Evolutionary conservation across 139 green algal species (phyloP).

Genomic region (Yamagishiella unicocca): DNA sequence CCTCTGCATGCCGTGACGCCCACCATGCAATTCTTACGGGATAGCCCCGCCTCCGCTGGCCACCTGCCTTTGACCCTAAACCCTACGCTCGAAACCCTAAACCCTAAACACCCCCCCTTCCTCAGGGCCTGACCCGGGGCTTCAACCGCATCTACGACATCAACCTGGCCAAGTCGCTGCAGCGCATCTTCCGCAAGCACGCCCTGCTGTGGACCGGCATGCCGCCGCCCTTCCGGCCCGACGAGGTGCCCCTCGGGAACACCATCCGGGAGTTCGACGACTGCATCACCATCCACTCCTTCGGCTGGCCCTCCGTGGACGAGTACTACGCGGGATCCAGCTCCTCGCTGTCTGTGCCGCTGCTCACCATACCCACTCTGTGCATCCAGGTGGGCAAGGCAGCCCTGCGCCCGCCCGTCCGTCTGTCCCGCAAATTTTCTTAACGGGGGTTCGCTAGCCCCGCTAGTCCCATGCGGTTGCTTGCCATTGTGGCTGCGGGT

Average conservation of each 20-base stretch:
- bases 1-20: too few species aligned
- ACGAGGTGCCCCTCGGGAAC: constrained; percentile 56
- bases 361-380: constrained; percentile 77
- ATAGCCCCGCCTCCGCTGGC: too few species aligned
- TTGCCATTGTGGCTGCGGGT: too few species aligned
- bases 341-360: constrained; percentile 62
- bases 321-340: constrained; percentile 86
- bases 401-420: too few species aligned
- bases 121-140: constrained; percentile 45
- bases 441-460: too few species aligned
- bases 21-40: too few species aligned
- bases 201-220: constrained; percentile 69
- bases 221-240: constrained; percentile 23
- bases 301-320: constrained; percentile 84
- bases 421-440: too few species aligned
- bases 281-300: constrained; percentile 79
- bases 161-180: constrained; percentile 75
- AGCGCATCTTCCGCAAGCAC: constrained; percentile 79
- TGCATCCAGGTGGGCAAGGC: constrained; percentile 78
- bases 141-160: constrained; percentile 94
- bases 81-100: too few species aligned
- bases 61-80: too few species aligned
- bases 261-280: constrained; percentile 92
- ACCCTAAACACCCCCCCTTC: not conserved
- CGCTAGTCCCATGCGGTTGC: too few species aligned